These are phyloP conservation scores for Xylaria sp. DNA, from an alignment of 2,329 filamentous ascomycete species.

Conservation along the genomic window DNA sequence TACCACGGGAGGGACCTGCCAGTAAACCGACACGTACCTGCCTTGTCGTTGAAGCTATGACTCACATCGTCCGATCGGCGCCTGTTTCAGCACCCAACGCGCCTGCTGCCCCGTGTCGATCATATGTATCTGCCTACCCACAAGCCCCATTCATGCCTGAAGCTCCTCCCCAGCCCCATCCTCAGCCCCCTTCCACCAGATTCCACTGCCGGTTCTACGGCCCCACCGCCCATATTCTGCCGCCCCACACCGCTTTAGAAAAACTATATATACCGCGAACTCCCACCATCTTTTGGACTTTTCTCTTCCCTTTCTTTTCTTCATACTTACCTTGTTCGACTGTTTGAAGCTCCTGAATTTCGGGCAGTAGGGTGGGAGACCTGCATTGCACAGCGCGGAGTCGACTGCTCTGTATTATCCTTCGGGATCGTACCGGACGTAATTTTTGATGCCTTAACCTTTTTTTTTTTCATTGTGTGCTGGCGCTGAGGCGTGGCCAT, in stretches of 20 bases:
- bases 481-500: conserved; percentile 37
- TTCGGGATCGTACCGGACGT: conserved; percentile 46
- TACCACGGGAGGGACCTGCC: no score
- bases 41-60: no score
- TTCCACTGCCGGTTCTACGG: conserved; percentile 11
- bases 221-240: background rate
- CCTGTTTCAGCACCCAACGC: no score
- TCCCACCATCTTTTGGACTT: conserved; percentile 16
- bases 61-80: no score
- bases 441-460: conserved; percentile 41
- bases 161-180: background rate
- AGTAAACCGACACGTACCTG: no score
- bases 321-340: conserved; percentile 50
- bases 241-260: conserved; percentile 9
- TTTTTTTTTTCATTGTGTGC: conserved; percentile 42
- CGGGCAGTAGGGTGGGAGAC: conserved; percentile 39
- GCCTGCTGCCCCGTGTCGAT: no score
- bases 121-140: no score
- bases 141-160: no score
- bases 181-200: background rate
- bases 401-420: conserved; percentile 45
- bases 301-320: conserved; percentile 34
- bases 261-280: conserved; percentile 20
- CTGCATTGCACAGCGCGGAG: conserved; percentile 52
- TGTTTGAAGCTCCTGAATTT: conserved; percentile 41